These are phyloP conservation scores for Neltuma alba DNA, from an alignment of 306 rosid genomes.

Conservation along the genomic window DNA sequence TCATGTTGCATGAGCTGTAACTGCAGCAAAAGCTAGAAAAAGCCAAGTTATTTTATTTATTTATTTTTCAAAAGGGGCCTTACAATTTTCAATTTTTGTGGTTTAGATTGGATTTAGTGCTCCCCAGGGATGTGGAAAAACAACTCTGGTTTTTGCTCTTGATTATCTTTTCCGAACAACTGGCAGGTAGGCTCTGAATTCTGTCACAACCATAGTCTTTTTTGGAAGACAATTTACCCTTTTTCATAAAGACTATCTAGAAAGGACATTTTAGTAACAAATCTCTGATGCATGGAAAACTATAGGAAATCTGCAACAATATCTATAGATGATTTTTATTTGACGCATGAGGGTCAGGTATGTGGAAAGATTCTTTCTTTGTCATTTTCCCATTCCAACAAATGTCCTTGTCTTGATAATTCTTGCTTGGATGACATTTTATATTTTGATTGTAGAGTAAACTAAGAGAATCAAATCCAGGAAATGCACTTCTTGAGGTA, in stretches of 20 bases:
- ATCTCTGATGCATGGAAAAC: constrained; percentile 35
- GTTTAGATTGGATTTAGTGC: constrained; percentile 96
- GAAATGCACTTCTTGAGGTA: constrained; percentile 93
- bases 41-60: neutral
- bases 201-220: constrained; percentile 8
- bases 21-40: constrained; percentile 4
- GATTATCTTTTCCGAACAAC: constrained; percentile 67
- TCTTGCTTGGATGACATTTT: constrained; percentile 37
- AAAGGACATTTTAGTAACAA: constrained; percentile 15
- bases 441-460: constrained; percentile 60
- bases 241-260: constrained; percentile 6
- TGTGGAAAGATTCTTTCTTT: constrained; percentile 21
- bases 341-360: constrained; percentile 90
- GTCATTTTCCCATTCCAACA: neutral
- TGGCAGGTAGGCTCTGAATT: constrained; percentile 55
- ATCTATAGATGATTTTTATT: constrained; percentile 92
- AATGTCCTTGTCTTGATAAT: constrained; percentile 5
- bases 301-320: constrained; percentile 81
- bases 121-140: constrained; percentile 99
- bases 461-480: constrained; percentile 75
- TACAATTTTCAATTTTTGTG: constrained; percentile 24
- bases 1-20: neutral
- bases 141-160: constrained; percentile 93
- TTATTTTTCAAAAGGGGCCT: neutral
- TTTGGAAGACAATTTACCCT: constrained; percentile 25